Evolutionary conservation across 2,329 filamentous ascomycete species (phyloP).

Genomic region (Podosphaera fusca): DNA sequence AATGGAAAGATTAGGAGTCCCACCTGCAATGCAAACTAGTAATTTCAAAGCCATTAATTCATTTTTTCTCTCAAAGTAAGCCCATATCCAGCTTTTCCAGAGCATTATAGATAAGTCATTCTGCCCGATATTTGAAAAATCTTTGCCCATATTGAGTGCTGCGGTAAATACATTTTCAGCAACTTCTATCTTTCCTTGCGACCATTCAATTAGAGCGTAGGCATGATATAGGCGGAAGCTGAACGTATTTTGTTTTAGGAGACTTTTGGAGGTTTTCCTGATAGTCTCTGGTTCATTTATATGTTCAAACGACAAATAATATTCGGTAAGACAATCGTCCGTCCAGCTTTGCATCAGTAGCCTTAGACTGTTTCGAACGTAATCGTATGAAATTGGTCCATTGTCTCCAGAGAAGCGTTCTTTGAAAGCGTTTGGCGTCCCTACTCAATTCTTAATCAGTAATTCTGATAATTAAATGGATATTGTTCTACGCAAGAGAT

Average conservation of each 20-base stretch:
- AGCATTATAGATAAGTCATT: constrained; percentile 10
- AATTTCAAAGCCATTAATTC: constrained; percentile 17
- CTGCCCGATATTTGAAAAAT: constrained; percentile 17
- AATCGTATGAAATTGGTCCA: constrained; percentile 16
- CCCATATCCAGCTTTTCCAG: constrained; percentile 14
- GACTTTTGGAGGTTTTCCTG: constrained; percentile 46
- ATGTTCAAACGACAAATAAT: constrained; percentile 45
- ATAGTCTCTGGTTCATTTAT: constrained; percentile 28
- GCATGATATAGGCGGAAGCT: constrained; percentile 52
- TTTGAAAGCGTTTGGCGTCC: neutral
- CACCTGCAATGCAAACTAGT: constrained; percentile 19
- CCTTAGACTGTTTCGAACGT: constrained; percentile 30
- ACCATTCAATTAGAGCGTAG: constrained; percentile 50
- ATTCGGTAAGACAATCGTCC: constrained; percentile 36
- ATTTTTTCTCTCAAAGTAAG: constrained; percentile 7
- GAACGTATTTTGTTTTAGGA: constrained; percentile 45
- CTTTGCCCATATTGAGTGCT: constrained; percentile 34
- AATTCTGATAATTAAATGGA: neutral
- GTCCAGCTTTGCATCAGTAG: constrained; percentile 26
- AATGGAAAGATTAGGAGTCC: constrained; percentile 14
- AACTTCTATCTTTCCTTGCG: constrained; percentile 29
- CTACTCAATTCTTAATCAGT: neutral
- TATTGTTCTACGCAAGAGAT: neutral
- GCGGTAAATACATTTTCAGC: constrained; percentile 43
- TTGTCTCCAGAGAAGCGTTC: constrained; percentile 6